Evolutionary conservation across 441 rosid species (phyloP).

Genomic region (Omphalea diandra): DNA sequence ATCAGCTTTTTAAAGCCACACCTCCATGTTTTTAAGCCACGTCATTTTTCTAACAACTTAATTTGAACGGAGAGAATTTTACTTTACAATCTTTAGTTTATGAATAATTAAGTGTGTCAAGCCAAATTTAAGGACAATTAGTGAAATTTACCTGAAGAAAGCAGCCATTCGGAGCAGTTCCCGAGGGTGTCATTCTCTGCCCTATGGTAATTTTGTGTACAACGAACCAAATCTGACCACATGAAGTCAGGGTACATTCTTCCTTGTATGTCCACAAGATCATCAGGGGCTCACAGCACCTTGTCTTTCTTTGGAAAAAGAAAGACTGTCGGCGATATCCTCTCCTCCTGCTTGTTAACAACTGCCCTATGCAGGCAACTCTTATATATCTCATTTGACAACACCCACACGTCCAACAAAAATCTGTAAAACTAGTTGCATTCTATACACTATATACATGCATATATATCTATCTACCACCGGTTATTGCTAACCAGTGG

Average conservation of each 20-base stretch:
- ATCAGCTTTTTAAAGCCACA: no score
- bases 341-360: slow-evolving; percentile 38
- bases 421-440: neutral
- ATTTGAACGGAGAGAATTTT: no score
- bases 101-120: no score
- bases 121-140: no score
- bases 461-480: no score
- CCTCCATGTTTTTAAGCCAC: no score
- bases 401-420: slow-evolving; percentile 33
- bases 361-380: slow-evolving; percentile 57
- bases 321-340: slow-evolving; percentile 50
- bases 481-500: no score
- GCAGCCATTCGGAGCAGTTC: slow-evolving; percentile 39
- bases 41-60: no score
- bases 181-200: slow-evolving; percentile 46
- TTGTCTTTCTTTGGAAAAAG: slow-evolving; percentile 49
- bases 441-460: no score
- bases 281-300: slow-evolving; percentile 39
- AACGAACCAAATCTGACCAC: slow-evolving; percentile 47
- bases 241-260: slow-evolving; percentile 54
- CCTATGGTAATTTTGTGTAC: slow-evolving; percentile 47
- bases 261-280: slow-evolving; percentile 17
- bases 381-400: slow-evolving; percentile 49
- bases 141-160: no score
- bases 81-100: no score